Percentiles rank a stretch among this genome's conserved stretches.
These are phyloP conservation scores for Penicillium sp. DNA, from an alignment of 2,329 filamentous ascomycete genomes.

Conservation along the genomic window DNA sequence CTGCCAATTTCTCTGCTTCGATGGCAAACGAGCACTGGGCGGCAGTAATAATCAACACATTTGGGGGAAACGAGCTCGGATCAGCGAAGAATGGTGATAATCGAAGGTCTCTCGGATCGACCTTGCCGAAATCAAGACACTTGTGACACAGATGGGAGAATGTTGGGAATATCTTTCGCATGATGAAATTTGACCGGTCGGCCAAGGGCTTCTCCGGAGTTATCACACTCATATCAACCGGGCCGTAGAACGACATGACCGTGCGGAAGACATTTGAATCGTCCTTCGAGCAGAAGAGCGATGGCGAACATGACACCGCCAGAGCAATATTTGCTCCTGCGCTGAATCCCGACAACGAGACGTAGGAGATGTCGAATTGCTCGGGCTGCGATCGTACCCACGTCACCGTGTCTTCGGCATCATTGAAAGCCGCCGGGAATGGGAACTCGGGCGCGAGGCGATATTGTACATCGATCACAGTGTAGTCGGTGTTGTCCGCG, in stretches of 20 bases:
- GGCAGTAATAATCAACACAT: slow-evolving; percentile 28
- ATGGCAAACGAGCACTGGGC: slow-evolving; percentile 26
- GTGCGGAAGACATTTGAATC: slow-evolving; percentile 19
- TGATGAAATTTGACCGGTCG: slow-evolving; percentile 21
- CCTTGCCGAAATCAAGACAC: slow-evolving; percentile 4
- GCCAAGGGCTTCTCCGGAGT: slow-evolving; percentile 15
- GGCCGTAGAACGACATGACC: slow-evolving; percentile 36
- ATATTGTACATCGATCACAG: slow-evolving; percentile 42
- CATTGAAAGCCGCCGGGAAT: slow-evolving; percentile 41
- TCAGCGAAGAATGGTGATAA: slow-evolving; percentile 29
- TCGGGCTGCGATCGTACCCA: slow-evolving; percentile 34
- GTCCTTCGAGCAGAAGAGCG: slow-evolving; percentile 8
- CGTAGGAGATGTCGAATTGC: slow-evolving; percentile 28
- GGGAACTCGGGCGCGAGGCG: slow-evolving; percentile 42
- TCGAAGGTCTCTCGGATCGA: slow-evolving; percentile 21
- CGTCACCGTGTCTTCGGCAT: slow-evolving; percentile 37
- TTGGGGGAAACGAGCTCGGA: slow-evolving; percentile 20
- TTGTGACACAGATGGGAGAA: slow-evolving; percentile 33
- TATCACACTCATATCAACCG: slow-evolving; percentile 22
- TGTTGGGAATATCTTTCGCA: slow-evolving; percentile 20
- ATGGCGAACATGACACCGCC: slow-evolving; percentile 23
- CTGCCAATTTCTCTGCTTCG: slow-evolving; percentile 29
- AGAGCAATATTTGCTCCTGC: slow-evolving; percentile 45
- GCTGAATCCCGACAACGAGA: slow-evolving; percentile 45
- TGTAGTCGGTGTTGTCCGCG: slow-evolving; percentile 22